Evolutionary conservation across 371 early-diverging fungal genomes (phyloP).

Genomic region (Mortierella sp.): DNA sequence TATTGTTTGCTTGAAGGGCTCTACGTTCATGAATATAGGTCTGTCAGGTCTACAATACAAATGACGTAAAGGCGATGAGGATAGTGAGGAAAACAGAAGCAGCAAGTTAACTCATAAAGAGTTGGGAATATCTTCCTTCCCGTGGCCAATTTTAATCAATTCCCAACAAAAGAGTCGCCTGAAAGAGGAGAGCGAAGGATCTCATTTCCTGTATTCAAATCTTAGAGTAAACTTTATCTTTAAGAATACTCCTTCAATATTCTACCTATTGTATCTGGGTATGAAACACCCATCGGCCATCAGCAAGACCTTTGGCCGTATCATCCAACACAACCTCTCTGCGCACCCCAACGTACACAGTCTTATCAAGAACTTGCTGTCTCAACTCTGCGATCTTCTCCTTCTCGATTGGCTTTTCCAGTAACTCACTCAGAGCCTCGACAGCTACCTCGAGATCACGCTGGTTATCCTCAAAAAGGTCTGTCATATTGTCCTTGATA

Average conservation of each 20-base stretch:
- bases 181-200: too few species aligned
- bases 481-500: constrained; percentile 85
- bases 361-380: constrained; percentile 86
- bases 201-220: too few species aligned
- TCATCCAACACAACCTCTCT: constrained; percentile 84
- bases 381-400: constrained; percentile 82
- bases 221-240: too few species aligned
- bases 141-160: too few species aligned
- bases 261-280: background rate
- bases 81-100: too few species aligned
- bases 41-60: too few species aligned
- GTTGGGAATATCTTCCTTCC: too few species aligned
- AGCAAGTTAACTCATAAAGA: too few species aligned
- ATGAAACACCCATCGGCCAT: constrained; percentile 78
- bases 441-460: constrained; percentile 95
- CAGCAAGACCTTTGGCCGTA: constrained; percentile 81
- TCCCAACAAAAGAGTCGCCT: too few species aligned
- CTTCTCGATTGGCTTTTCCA: constrained; percentile 86
- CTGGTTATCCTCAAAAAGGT: constrained; percentile 98
- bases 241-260: background rate
- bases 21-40: too few species aligned
- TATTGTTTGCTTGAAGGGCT: too few species aligned
- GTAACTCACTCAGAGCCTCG: constrained; percentile 88
- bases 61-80: too few species aligned
- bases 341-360: constrained; percentile 80